A percentile compares a stretch with the other conserved stretches of the same genome.
phyloP scores from a whole-genome alignment of 2,329 filamentous ascomycete genomes.

The Penicillium sp. region DNA sequence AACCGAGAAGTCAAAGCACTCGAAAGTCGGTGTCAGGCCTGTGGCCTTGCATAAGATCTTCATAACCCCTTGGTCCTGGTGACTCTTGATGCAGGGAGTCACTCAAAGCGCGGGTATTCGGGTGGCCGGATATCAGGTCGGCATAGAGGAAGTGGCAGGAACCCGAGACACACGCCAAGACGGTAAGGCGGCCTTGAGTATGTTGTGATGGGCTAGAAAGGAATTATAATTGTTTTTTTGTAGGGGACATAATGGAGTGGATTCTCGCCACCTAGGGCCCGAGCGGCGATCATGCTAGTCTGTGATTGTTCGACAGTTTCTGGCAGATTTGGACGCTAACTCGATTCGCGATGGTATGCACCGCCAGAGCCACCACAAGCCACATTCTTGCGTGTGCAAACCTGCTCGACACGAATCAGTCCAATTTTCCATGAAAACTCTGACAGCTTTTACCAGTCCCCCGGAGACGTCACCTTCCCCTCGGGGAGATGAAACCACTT shows the following conservation, averaged over 20 bases:
- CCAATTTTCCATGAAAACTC: too few relatives aligned
- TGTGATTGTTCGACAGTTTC: neutral
- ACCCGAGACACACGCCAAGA: neutral
- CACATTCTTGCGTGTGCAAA: neutral
- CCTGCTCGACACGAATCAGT: too few relatives aligned
- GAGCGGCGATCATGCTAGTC: neutral
- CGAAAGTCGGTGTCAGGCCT: neutral
- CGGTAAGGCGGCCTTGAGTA: neutral
- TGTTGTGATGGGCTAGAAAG: too few relatives aligned
- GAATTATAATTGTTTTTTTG: too few relatives aligned
- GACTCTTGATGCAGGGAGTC: neutral
- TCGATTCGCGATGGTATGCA: neutral
- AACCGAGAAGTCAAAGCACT: neutral
- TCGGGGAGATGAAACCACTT: neutral
- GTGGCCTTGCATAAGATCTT: conserved; percentile 1
- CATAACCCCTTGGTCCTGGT: neutral
- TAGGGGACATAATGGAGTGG: neutral
- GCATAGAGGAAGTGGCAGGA: neutral
- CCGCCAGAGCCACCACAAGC: neutral
- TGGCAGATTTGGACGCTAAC: neutral
- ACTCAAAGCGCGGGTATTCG: neutral
- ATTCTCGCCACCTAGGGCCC: neutral
- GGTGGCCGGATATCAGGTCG: neutral
- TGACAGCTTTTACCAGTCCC: conserved; percentile 14
- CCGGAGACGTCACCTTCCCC: conserved; percentile 5